Evolutionary conservation across 2,329 filamentous ascomycete species (phyloP).

Genomic region (Phaeosphaeriaceae sp.): DNA sequence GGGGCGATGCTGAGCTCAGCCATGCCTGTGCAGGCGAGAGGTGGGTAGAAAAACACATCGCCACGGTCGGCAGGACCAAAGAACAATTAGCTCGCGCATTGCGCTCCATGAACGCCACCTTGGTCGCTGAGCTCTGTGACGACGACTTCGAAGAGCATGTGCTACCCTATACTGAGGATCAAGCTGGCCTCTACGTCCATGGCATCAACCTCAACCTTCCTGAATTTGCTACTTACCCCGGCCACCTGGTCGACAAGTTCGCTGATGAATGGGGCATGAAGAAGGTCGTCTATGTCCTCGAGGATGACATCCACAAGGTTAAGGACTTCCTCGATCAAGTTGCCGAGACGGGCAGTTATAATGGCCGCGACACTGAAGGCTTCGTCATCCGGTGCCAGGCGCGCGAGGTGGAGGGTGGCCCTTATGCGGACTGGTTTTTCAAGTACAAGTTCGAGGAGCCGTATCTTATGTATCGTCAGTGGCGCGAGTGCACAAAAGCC

Average conservation of each 20-base stretch:
- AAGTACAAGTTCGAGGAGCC: conserved; percentile 99
- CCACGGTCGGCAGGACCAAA: conserved; percentile 76
- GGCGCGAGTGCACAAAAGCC: conserved; percentile 94
- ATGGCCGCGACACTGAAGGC: conserved; percentile 91
- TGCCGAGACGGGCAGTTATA: conserved; percentile 87
- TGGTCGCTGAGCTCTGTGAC: conserved; percentile 94
- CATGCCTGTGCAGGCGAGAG: conserved; percentile 84
- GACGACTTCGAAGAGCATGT: conserved; percentile 98
- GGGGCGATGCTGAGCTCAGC: conserved; percentile 74
- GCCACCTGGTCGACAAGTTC: conserved; percentile 83
- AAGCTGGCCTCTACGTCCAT: conserved; percentile 91
- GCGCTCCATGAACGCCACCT: conserved; percentile 83
- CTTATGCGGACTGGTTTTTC: conserved; percentile 97
- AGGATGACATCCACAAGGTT: conserved; percentile 75
- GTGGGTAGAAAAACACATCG: conserved; percentile 82
- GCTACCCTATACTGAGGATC: conserved; percentile 80
- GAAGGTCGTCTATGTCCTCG: conserved; percentile 80
- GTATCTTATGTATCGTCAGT: conserved; percentile 98
- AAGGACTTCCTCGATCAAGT: conserved; percentile 82
- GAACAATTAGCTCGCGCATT: conserved; percentile 79
- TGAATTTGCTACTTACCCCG: conserved; percentile 85
- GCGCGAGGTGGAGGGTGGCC: conserved; percentile 58
- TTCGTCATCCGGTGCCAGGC: conserved; percentile 92
- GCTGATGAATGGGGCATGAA: conserved; percentile 93
- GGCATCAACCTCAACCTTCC: conserved; percentile 97